A percentile compares a stretch with the other conserved stretches of the same genome.
phyloP scores from a whole-genome alignment of 228 moss, liverwort and hornwort species.

The Sphagnum fallax region DNA sequence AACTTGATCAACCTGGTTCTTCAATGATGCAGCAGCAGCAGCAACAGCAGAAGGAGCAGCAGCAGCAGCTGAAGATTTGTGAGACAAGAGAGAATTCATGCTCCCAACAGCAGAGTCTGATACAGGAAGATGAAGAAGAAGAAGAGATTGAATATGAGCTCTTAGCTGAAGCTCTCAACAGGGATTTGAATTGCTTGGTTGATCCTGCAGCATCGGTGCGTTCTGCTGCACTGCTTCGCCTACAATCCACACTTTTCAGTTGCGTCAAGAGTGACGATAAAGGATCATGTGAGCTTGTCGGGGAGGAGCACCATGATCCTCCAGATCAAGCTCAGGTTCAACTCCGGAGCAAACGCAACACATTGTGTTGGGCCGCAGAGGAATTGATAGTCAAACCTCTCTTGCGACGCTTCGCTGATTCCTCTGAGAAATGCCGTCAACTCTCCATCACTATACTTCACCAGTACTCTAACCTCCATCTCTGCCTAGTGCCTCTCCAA shows the following conservation, averaged over 20 bases:
- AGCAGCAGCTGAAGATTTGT: no score
- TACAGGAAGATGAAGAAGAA: neutral
- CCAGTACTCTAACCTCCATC: conserved; percentile 21
- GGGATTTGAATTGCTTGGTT: conserved; percentile 61
- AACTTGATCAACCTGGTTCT: no score
- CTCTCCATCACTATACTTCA: conserved; percentile 52
- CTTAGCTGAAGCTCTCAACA: conserved; percentile 42
- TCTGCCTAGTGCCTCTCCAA: neutral
- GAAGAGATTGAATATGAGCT: conserved; percentile 26
- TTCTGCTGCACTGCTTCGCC: conserved; percentile 58
- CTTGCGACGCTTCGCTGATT: conserved; percentile 65
- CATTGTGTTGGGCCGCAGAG: conserved; percentile 67
- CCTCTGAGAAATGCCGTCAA: conserved; percentile 72
- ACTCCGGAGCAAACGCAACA: conserved; percentile 12
- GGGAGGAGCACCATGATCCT: neutral
- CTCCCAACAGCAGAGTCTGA: no score
- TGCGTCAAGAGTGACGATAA: neutral
- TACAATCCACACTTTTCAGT: conserved; percentile 38
- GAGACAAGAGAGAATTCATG: no score
- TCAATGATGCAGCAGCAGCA: neutral
- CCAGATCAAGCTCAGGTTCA: conserved; percentile 9
- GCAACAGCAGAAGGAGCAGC: neutral
- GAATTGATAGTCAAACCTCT: conserved; percentile 70
- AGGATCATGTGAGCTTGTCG: no score
- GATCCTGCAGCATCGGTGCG: conserved; percentile 43